Evolutionary conservation across 2,329 filamentous ascomycete species (phyloP), one percentile per base, ranked within the genome.

Genomic region (Aaosphaeria pasadenensis): DNA sequence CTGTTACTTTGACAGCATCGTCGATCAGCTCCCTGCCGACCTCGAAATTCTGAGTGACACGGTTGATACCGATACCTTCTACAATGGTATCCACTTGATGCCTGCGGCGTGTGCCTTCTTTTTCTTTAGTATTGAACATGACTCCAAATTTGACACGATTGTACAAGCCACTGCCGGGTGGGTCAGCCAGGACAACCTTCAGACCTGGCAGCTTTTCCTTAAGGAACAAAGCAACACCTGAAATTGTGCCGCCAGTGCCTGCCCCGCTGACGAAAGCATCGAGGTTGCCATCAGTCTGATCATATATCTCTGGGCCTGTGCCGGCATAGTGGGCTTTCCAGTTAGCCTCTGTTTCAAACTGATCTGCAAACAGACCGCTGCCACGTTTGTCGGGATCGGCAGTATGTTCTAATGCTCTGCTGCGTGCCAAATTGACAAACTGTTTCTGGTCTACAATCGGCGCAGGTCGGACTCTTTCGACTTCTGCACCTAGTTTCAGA

Each of bases 1-100:
- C 95, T 3, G 84, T 89, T 11, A 99, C 90, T 50, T 86, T 83
- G 35, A 97, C 84, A 3, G 94, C 92, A 71, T 96, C 91, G 67
- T 96, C 90, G 45, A 99, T 83, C 47, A 96, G 72, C 62, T 92
- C 86, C 55, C 89, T 79, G 0, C 92, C 94, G 30, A 85, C 86
- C 66, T 96, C 89, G 55, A 99, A 94, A 69, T 97, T 99, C 45
- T 84, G 82, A 1, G 94, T 99, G n/a, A 96, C 79, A 2, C 94
- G 85, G 67, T 96, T 99, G 70, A 97, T 88, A 1, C 94, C 94
- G 55, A 99, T 89, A 1, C 94, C 94, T 72, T 99, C 95, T 30
- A 99, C 90, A 55, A 99, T 89, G 4, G 87, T 91, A 74, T 99
- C 95, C 45, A 99, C 90, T 72, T 99, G 95, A 60, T 89, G 85